Base-by-base conservation (phyloP, 202 grass and related monocot species). In the Eragrostis tef region DNA sequence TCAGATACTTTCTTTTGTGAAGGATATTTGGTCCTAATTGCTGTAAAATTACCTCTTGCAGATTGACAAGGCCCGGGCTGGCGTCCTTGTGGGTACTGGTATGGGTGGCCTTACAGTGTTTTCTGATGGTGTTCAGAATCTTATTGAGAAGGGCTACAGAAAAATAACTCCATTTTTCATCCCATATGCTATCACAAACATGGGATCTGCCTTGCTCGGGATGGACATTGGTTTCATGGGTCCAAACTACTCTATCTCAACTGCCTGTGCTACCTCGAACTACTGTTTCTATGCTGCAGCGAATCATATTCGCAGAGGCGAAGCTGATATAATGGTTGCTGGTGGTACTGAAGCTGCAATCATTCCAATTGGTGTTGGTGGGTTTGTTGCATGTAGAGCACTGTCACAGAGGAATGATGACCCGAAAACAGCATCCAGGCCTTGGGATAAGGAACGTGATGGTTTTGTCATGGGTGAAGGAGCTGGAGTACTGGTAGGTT, bases 391-490 rank as follows among this genome's bases (percentile, higher is more conserved):
- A 41, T 97, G 94, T 54, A 94, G 94, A 85, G 91, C 91, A 80
- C 78, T 97, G 5, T 97, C 94, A 36, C 87, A 91, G 75, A 94
- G 94, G 85, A 97, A 97, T 47, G 87, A 90, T 90, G 91, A 94
- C 67, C 94, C 94, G 19, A 85, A 91, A 88, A 94, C 89, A 77
- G 94, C 94, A 77, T 97, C 91, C 21, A 88, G 94, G 78, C 94
- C 94, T 36, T 97, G 94, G 94, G 94, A 97, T 83, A 84, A 82
- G 61, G 91, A 70, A 11, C 91, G 94, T 49, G 94, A 94, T 92
- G 94, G 94, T 62, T 97, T 97, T 85, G 94, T 97, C 46, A 97
- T 97, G 91, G 94, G 94, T 70, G 94, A 97, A 94, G 91, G 94
- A 86, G 94, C 94, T 74, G 94, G 94, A 85, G 65, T 90, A 58